Evolutionary conservation across 1,284 basidiomycete species (phyloP), one percentile per base, ranked within the genome.

Genomic region (Ganoderma meredithae): DNA sequence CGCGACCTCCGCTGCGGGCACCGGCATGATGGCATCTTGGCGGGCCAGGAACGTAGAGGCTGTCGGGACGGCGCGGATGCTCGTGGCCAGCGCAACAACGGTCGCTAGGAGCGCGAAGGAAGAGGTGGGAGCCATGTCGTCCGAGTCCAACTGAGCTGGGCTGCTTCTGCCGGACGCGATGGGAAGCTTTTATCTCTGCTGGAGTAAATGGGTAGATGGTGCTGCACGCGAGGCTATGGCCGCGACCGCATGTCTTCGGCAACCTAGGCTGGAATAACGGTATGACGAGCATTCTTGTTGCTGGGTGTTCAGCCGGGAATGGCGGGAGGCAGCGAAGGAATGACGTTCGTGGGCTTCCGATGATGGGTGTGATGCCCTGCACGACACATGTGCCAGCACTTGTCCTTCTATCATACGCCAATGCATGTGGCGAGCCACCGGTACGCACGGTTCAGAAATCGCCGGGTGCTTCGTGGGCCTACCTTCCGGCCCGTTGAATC

Each of bases 1-100:
- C 2, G 79, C 67, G 55, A 90, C 81, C 69, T 86, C 77, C 7
- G 81, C 56, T 1, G 78, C 60, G 12, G 80, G 76, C 59, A 90
- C 76, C 0, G 82, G 69, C 1, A 81, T 79, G 65, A 86, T 40
- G 43, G 39, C 55, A 36, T 56, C 55, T 39, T 59, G 58, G 12
- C 39, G 58, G 55, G 31, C 12, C 22, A 53, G 27, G 12, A 31
- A 5, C 52, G 25, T 31, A 25, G 27, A 53, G 25, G 25, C 52
- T 25, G 27, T 53, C 4, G 52, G 15, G 25, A 53, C 25, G 1
- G 52, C 22, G 25, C 25, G 12, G 52, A n/a, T 7, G 25, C 25
- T 13, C 52, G 22, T 53, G 8, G 27, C 15, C 25, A 53, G 52
- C 25, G 52, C 52, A 17, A 31, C 25, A 4, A 53, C 25, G 15